phyloP scores from a whole-genome alignment of 1,284 basidiomycete genomes.

The Rhizopogon parksii region DNA sequence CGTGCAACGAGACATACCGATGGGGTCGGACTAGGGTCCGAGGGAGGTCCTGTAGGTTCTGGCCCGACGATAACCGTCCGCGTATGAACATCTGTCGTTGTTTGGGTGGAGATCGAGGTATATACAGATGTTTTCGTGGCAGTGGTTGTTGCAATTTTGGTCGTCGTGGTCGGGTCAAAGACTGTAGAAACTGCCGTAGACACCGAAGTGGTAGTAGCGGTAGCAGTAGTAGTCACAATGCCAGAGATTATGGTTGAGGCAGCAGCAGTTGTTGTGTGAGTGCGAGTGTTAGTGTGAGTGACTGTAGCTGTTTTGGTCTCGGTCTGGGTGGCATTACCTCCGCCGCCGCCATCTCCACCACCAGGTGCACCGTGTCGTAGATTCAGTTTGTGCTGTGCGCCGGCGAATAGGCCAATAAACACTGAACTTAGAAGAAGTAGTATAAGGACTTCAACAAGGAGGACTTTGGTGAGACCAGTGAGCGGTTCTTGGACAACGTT shows the following conservation, averaged over 20 bases:
- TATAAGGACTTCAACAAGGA: constrained; percentile 68
- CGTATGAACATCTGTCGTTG: constrained; percentile 28
- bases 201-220: constrained; percentile 31
- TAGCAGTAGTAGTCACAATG: constrained; percentile 9
- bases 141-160: constrained; percentile 28
- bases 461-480: constrained; percentile 78
- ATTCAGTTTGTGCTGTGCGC: constrained; percentile 72
- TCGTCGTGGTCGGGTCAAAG: constrained; percentile 27
- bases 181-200: constrained; percentile 29
- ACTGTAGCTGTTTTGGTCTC: constrained; percentile 26
- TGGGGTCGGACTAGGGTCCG: constrained; percentile 17
- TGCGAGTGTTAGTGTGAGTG: constrained; percentile 22
- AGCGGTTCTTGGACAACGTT: constrained; percentile 66
- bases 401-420: constrained; percentile 90
- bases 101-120: constrained; percentile 33
- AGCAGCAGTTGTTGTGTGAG: constrained; percentile 9
- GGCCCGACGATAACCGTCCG: constrained; percentile 27
- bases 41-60: constrained; percentile 30
- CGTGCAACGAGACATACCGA: constrained; percentile 14
- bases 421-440: constrained; percentile 78
- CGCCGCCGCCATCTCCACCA: constrained; percentile 25
- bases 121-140: constrained; percentile 31
- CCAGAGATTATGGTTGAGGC: constrained; percentile 24
- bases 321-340: constrained; percentile 33
- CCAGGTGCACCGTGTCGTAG: constrained; percentile 35